Evolutionary conservation across 352 stramenopile species (phyloP).

Genomic region (Plasmopara viticola): DNA sequence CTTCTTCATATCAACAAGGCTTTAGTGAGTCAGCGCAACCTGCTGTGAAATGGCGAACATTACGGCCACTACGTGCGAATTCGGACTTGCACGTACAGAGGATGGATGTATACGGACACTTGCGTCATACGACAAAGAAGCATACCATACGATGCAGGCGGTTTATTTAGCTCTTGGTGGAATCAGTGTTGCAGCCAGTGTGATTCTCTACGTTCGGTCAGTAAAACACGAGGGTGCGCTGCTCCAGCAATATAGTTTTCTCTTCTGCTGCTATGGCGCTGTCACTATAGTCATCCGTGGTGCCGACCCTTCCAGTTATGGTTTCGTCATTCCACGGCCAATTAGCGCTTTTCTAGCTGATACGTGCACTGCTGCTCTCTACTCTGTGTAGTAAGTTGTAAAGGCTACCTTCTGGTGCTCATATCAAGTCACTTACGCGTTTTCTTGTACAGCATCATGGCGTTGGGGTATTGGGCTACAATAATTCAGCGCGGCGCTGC

Average conservation of each 20-base stretch:
- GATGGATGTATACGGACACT: conserved; percentile 30
- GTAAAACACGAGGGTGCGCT: conserved; percentile 30
- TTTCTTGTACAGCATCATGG: conserved; percentile 28
- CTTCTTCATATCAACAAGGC: neutral
- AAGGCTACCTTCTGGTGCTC: neutral
- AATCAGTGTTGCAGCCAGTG: conserved; percentile 23
- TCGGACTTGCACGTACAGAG: conserved; percentile 22
- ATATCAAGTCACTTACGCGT: neutral
- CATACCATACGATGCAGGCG: conserved; percentile 28
- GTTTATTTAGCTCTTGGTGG: conserved; percentile 26
- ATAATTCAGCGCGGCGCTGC: conserved; percentile 36
- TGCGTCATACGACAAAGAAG: conserved; percentile 20
- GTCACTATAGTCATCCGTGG: conserved; percentile 38
- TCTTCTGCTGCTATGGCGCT: conserved; percentile 38
- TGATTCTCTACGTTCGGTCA: conserved; percentile 32
- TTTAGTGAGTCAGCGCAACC: conserved; percentile 15
- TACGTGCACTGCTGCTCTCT: conserved; percentile 42
- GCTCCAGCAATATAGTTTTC: conserved; percentile 40
- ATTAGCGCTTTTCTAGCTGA: conserved; percentile 35
- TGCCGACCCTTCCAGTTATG: conserved; percentile 37
- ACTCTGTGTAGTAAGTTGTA: conserved; percentile 43
- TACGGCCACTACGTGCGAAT: conserved; percentile 31
- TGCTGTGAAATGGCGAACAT: conserved; percentile 27
- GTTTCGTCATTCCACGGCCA: conserved; percentile 31
- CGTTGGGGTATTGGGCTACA: conserved; percentile 40